Evolutionary conservation across 805 yeast genomes (phyloP).

Genomic region (Yarrowia divulgata): DNA sequence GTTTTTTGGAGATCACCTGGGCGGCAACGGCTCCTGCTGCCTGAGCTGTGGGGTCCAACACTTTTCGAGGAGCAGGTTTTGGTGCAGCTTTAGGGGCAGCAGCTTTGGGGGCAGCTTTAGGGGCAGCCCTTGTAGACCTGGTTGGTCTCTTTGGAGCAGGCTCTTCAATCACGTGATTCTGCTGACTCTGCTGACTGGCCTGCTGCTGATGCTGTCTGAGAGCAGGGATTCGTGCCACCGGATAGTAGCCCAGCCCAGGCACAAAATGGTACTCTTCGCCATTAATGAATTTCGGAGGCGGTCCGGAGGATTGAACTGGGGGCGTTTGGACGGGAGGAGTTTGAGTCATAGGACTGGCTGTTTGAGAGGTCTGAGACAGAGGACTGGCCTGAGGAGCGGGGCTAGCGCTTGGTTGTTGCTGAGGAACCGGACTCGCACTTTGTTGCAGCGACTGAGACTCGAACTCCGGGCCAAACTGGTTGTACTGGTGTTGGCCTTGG

Average conservation of each 20-base stretch:
- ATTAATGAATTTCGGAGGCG: conserved; percentile 32
- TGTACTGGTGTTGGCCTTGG: background rate
- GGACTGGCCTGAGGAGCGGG: background rate
- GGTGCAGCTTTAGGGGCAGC: background rate
- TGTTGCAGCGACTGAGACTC: no score
- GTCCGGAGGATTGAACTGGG: background rate
- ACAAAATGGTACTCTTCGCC: conserved; percentile 31
- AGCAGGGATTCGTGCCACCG: conserved; percentile 11
- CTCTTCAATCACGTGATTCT: no score
- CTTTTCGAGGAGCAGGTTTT: conserved; percentile 2
- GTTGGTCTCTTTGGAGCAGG: background rate
- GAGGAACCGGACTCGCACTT: background rate
- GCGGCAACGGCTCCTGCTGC: conserved; percentile 5
- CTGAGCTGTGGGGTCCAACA: background rate
- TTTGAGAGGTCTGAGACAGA: no score
- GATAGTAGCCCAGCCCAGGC: conserved; percentile 27
- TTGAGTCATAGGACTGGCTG: no score
- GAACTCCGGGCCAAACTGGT: no score
- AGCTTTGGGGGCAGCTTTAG: background rate
- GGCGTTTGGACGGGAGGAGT: background rate
- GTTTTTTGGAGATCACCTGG: background rate
- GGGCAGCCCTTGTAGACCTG: background rate
- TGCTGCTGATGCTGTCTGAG: conserved; percentile 3
- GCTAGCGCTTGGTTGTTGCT: no score
- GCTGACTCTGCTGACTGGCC: background rate